Percentiles rank a stretch among this genome's conserved stretches.
These are phyloP conservation scores for Diaporthe vexans DNA, from an alignment of 2,329 filamentous ascomycete genomes.

Conservation along the genomic window DNA sequence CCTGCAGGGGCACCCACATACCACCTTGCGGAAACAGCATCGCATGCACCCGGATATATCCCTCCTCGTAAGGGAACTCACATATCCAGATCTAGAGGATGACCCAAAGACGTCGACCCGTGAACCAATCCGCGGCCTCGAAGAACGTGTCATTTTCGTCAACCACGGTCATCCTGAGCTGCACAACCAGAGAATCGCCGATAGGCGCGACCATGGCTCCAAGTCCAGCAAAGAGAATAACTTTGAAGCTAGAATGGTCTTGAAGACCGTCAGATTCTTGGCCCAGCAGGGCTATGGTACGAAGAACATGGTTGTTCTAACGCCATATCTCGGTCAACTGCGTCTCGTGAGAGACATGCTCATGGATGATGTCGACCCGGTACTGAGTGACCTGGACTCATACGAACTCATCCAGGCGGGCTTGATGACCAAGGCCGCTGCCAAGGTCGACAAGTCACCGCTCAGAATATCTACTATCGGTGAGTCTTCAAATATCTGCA, in stretches of 20 bases:
- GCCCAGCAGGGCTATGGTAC: slow-evolving; percentile 79
- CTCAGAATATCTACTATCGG: slow-evolving; percentile 79
- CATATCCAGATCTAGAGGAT: slow-evolving; percentile 74
- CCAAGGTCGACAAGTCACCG: slow-evolving; percentile 63
- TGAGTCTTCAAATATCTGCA: slow-evolving; percentile 53
- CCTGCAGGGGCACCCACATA: slow-evolving; percentile 64
- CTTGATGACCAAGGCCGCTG: slow-evolving; percentile 66
- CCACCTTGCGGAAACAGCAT: slow-evolving; percentile 72
- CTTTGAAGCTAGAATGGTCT: slow-evolving; percentile 76
- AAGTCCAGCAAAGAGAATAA: slow-evolving; percentile 72
- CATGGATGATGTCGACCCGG: slow-evolving; percentile 70
- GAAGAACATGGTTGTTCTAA: slow-evolving; percentile 75
- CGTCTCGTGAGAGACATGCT: slow-evolving; percentile 68
- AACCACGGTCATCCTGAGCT: slow-evolving; percentile 71
- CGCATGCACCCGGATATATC: slow-evolving; percentile 80
- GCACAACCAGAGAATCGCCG: slow-evolving; percentile 56
- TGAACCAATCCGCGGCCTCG: slow-evolving; percentile 67
- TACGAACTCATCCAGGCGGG: slow-evolving; percentile 74
- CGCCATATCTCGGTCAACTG: slow-evolving; percentile 80
- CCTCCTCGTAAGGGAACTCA: slow-evolving; percentile 66
- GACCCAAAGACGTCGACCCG: slow-evolving; percentile 62
- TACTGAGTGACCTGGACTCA: slow-evolving; percentile 78
- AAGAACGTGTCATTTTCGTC: slow-evolving; percentile 74
- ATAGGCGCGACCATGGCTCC: slow-evolving; percentile 63
- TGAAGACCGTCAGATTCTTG: slow-evolving; percentile 76